Conservation (phyloP, 495 filamentous ascomycete species). For the Pyrenula aspistea region DNA sequence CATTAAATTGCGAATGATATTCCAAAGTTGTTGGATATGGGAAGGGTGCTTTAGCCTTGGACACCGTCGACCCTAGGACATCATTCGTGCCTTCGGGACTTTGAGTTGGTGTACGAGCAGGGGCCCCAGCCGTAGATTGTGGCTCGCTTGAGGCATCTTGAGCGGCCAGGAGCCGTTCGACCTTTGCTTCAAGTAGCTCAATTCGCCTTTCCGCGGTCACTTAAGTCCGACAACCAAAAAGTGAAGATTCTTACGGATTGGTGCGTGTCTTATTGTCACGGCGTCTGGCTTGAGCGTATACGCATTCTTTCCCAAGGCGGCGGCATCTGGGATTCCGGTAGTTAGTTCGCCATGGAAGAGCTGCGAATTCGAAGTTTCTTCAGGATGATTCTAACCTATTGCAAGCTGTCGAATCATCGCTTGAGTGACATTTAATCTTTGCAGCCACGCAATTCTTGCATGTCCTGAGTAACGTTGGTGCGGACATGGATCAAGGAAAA, state of each 20-base stretch:
- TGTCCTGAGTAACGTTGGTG: conserved; percentile 2
- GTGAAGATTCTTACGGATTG: conserved; percentile 8
- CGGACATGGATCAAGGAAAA: too few species aligned
- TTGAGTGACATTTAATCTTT: conserved; percentile 15
- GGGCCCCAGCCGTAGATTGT: not conserved
- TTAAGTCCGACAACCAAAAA: conserved; percentile 1
- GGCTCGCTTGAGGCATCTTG: conserved; percentile 1
- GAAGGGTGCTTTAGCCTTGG: too few species aligned
- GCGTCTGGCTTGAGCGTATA: conserved; percentile 12
- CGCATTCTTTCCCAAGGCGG: conserved; percentile 13
- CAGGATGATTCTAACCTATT: conserved; percentile 7
- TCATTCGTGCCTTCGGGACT: conserved; percentile 1
- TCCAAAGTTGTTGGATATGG: too few species aligned
- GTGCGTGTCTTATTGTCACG: conserved; percentile 15
- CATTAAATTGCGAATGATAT: too few species aligned
- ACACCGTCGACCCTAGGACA: conserved; percentile 4
- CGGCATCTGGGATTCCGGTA: conserved; percentile 10
- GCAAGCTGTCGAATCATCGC: conserved; percentile 6
- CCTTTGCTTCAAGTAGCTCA: conserved; percentile 12
- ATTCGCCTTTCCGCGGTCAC: conserved; percentile 1
- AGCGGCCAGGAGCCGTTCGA: conserved; percentile 8
- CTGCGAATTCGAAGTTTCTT: too few species aligned
- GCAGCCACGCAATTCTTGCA: conserved; percentile 17
- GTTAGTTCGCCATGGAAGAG: not conserved
- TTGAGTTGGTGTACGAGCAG: conserved; percentile 1